Evolutionary conservation across 176 grass and related monocot species (phyloP).

Genomic region (Avena eriantha): DNA sequence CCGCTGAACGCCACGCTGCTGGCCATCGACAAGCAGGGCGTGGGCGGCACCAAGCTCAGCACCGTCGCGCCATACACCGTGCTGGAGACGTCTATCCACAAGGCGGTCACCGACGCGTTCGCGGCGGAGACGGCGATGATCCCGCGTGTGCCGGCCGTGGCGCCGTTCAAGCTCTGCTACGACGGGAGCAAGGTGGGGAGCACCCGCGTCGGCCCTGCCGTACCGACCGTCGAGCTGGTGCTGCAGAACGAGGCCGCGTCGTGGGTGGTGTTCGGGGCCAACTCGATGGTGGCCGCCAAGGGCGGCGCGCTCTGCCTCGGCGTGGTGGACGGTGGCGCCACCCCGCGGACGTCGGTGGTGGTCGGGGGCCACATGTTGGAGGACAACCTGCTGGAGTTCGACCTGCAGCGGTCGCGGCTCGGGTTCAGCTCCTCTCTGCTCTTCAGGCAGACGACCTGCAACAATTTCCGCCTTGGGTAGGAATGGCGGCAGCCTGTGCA

Average conservation of each 20-base stretch:
- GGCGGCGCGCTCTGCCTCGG: slow-evolving; percentile 64
- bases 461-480: slow-evolving; percentile 66
- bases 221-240: slow-evolving; percentile 71
- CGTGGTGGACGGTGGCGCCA: slow-evolving; percentile 65
- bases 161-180: slow-evolving; percentile 73
- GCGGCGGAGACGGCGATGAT: slow-evolving; percentile 43
- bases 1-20: slow-evolving; percentile 65
- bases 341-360: slow-evolving; percentile 60
- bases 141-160: slow-evolving; percentile 41
- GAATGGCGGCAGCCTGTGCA: background rate
- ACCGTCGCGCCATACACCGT: slow-evolving; percentile 66
- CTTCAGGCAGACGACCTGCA: slow-evolving; percentile 59
- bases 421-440: slow-evolving; percentile 75
- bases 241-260: slow-evolving; percentile 45
- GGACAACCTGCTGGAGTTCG: slow-evolving; percentile 85
- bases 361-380: slow-evolving; percentile 75
- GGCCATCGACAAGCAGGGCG: slow-evolving; percentile 56
- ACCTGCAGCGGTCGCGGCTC: slow-evolving; percentile 58
- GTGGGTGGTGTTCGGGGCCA: slow-evolving; percentile 73
- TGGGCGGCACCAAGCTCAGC: slow-evolving; percentile 81
- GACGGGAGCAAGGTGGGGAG: slow-evolving; percentile 52
- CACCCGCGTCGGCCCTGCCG: slow-evolving; percentile 60
- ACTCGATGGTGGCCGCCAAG: slow-evolving; percentile 64
- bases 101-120: slow-evolving; percentile 63
- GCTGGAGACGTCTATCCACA: slow-evolving; percentile 70